phyloP scores from a whole-genome alignment of 2,329 filamentous ascomycete species.

The Fusarium sp. region DNA sequence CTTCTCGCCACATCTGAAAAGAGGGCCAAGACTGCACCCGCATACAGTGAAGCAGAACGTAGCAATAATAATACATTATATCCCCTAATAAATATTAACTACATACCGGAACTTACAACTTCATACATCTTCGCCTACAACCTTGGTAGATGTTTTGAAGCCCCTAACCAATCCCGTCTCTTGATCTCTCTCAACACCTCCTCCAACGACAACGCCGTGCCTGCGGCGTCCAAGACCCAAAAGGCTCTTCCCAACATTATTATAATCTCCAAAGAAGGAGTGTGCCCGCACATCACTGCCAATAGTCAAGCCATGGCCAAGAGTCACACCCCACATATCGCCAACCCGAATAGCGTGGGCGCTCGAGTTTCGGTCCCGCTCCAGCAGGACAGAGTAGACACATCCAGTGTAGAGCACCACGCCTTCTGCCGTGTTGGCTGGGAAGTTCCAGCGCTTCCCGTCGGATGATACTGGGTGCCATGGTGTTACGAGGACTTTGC shows the following conservation, averaged over 20 bases:
- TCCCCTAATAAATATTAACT: background rate
- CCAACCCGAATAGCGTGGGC: slow-evolving; percentile 63
- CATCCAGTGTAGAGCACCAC: slow-evolving; percentile 58
- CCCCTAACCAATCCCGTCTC: slow-evolving; percentile 52
- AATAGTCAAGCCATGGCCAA: slow-evolving; percentile 65
- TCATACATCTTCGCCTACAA: background rate
- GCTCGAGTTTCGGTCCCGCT: slow-evolving; percentile 54
- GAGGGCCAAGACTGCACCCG: background rate
- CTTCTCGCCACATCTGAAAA: background rate
- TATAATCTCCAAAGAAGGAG: slow-evolving; percentile 65
- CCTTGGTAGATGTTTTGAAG: slow-evolving; percentile 23
- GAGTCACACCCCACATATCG: slow-evolving; percentile 64
- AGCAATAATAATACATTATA: background rate
- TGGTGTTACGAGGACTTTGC: slow-evolving; percentile 62
- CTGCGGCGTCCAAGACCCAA: slow-evolving; percentile 46
- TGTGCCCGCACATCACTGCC: slow-evolving; percentile 57
- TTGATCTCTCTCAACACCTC: slow-evolving; percentile 53
- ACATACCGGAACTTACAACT: background rate
- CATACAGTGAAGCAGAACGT: background rate
- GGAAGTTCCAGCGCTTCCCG: slow-evolving; percentile 58
- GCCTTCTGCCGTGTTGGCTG: slow-evolving; percentile 48
- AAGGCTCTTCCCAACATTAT: slow-evolving; percentile 54
- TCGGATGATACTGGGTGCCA: slow-evolving; percentile 67
- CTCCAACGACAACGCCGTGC: slow-evolving; percentile 56
- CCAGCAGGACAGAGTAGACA: slow-evolving; percentile 68